Base-by-base conservation (phyloP, 2,329 filamentous ascomycete species). In the Ceratocystiopsis minuta region DNA sequence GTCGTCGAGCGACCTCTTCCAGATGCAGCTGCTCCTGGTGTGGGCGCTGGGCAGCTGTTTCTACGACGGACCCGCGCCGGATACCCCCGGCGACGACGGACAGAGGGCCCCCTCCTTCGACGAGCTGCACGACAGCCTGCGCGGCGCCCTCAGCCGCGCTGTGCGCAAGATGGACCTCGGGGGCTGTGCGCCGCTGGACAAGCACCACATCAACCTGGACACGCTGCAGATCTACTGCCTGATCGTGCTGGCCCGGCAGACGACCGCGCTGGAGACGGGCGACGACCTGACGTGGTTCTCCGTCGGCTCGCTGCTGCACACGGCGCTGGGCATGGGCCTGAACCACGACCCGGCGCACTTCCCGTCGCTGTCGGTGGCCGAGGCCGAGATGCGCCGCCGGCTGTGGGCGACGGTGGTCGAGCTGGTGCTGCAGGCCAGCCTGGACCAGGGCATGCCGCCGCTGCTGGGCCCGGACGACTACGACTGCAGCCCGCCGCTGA, bases 361-460 rank as follows among this genome's bases (percentile, higher is more conserved):
- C 4, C 59, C 61, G 7, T 58, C 60, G 16, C 66, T 70, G 59
- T 60, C 65, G 2, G 50, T 56, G 1, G 61, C 68, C 33, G 59
- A 62, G 16, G 59, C 63, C 1, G 72, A 77, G 53, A 63, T 75
- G 53, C 62, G 71, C 2, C 59, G 71, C 4, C 60, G 72, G 3
- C 50, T 76, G 1, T 76, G 72, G 72, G 63, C 65, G 7, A 70
- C 68, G 0, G 62, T 72, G 12, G 43, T 74, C 6, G 70, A 75
- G 50, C 53, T 75, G 3, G 64, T 65, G n/a, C 43, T 74, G 13
- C 66, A 72, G 49, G 57, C 62, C 2, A 62, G 66, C 16, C 54
- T 72, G 18, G 65, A 69, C 43, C 61, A 66, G 0, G 70, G 70
- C 0, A 65, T 66, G 1, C 62, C 64, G 2, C 66, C 68, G 3